A percentile compares a stretch with the other conserved stretches of the same genome.
Conservation (phyloP, 352 stramenopile species). For the Phytophthora pinifolia region DNA sequence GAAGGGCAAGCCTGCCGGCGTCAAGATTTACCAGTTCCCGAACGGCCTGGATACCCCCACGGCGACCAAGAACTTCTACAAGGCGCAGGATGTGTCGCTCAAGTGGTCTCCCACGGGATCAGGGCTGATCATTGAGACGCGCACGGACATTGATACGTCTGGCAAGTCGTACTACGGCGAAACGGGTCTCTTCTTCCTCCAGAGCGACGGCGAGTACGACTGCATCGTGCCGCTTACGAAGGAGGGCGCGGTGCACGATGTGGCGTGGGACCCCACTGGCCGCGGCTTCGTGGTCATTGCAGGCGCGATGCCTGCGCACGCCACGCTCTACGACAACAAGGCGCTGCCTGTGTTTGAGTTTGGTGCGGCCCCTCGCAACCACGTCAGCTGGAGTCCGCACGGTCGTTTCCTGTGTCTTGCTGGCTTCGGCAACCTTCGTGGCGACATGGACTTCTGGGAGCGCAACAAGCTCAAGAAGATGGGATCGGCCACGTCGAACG, state of each 20-base stretch:
- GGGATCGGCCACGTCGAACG: constrained; percentile 80
- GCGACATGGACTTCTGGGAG: constrained; percentile 96
- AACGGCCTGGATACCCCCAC: constrained; percentile 55
- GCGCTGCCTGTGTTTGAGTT: constrained; percentile 96
- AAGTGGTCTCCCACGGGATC: constrained; percentile 90
- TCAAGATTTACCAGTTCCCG: constrained; percentile 85
- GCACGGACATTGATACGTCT: constrained; percentile 91
- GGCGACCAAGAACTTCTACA: constrained; percentile 90
- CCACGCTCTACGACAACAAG: constrained; percentile 97
- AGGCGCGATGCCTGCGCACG: constrained; percentile 93
- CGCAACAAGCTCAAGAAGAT: constrained; percentile 97
- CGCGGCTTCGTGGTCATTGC: constrained; percentile 95
- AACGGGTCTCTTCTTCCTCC: constrained; percentile 95
- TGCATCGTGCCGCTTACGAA: constrained; percentile 90
- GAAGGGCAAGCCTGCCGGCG: constrained; percentile 87
- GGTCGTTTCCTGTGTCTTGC: constrained; percentile 95
- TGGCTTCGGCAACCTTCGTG: constrained; percentile 97
- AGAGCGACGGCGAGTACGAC: constrained; percentile 91
- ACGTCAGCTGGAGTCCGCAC: constrained; percentile 94
- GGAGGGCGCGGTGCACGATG: constrained; percentile 93
- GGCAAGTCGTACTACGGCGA: constrained; percentile 98
- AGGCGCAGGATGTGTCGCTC: constrained; percentile 87
- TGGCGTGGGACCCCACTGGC: constrained; percentile 93
- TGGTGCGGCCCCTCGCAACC: constrained; percentile 95
- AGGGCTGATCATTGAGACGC: constrained; percentile 89